phyloP scores from a whole-genome alignment of 805 yeast species.

The Naumovozyma dairenensis region DNA sequence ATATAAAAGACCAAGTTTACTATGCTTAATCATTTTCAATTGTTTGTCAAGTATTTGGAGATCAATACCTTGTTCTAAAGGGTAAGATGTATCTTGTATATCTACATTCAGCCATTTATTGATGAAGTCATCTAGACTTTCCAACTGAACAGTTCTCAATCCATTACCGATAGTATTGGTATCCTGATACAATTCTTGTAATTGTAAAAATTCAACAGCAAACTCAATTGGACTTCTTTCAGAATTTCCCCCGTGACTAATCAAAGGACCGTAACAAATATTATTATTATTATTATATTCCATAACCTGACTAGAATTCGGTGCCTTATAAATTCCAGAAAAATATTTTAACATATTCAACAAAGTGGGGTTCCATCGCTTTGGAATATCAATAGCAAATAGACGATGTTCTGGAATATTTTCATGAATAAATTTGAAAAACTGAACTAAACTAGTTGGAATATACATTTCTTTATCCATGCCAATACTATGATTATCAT shows the following conservation, averaged over 20 bases:
- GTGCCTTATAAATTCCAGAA: conserved; percentile 1
- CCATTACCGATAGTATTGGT: conserved; percentile 10
- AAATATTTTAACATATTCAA: conserved; percentile 5
- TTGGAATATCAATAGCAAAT: conserved; percentile 20
- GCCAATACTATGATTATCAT: conserved; percentile 1
- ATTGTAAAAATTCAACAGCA: not conserved
- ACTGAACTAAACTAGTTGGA: conserved; percentile 22
- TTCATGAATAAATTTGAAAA: conserved; percentile 15
- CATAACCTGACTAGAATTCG: conserved; percentile 7
- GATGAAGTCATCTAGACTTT: conserved; percentile 16
- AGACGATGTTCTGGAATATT: conserved; percentile 21
- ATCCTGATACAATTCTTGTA: not conserved
- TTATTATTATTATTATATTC: conserved; percentile 4
- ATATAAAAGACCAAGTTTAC: conserved; percentile 6
- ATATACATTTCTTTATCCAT: conserved; percentile 9
- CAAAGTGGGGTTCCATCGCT: conserved; percentile 11
- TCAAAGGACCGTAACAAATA: not conserved
- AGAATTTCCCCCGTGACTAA: conserved; percentile 9
- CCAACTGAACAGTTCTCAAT: conserved; percentile 11
- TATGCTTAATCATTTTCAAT: conserved; percentile 3
- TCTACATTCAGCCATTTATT: conserved; percentile 20
- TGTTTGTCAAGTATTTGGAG: conserved; percentile 4
- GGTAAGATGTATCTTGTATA: no score
- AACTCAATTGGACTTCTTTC: conserved; percentile 13
- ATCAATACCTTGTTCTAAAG: no score